Base-by-base conservation (phyloP, 108 stramenopile genomes). In the Thalassiosira profunda region DNA sequence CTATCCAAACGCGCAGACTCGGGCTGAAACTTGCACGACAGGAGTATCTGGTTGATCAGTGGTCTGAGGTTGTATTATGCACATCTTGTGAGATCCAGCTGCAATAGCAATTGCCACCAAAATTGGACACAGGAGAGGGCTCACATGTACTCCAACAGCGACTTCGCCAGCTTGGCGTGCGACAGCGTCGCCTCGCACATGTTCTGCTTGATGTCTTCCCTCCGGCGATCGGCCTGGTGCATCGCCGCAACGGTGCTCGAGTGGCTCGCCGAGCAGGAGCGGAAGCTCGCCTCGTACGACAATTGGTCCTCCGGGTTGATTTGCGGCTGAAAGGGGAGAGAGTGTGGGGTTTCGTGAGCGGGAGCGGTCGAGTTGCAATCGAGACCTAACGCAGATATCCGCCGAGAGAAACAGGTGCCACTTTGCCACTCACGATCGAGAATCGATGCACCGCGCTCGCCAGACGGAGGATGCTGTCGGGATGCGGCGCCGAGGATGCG, bases 21-120 rank as follows among this genome's bases (percentile, higher is more conserved):
- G 8, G 91, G 93, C 71, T 96, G 91, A 53, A 90, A 79, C 74
- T 92, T 83, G 55, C 96, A 96, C 6, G 87, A 83, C 20, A 94
- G 49, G 28, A 96, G 72, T 43, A 96, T 86, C 44, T 87, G 88
- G 52, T 91, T 78, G 43, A 93, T 85, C 38, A 84, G 59, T 6
- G 94, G 91, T 18, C 71, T n/a, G n/a, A n/a, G n/a, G n/a, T n/a
- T n/a, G n/a, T 72, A 30, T 5, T 30, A 23, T 42, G 42, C 33
- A 41, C 0, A 38, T 7, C 40, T 30, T 25, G 38, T 29, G 17
- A 4, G 41, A 55, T 20, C 26, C 14, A 28, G 14, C 17, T 15
- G 46, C 0, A 1, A 31, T 3, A 31, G 11, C 54, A 23, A 55
- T 10, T 9, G 20, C 21, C 54, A 34, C 18, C 11, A 58, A 58